These are phyloP conservation scores for Metarhizium guizhouense DNA, from an alignment of 2,329 filamentous ascomycete genomes.

Conservation along the genomic window DNA sequence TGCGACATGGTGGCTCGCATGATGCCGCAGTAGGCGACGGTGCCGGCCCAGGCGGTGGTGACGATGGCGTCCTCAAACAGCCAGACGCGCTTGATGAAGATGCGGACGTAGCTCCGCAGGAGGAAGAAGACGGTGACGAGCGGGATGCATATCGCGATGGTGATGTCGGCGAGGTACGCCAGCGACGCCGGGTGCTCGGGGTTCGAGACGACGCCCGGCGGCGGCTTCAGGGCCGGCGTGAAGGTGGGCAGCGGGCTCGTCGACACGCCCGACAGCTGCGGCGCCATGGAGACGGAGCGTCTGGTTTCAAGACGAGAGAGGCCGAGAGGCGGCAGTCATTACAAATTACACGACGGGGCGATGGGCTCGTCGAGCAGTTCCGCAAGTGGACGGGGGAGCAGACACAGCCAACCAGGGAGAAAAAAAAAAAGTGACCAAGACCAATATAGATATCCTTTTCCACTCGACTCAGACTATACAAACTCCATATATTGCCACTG, in stretches of 20 bases:
- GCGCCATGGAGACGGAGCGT: background rate
- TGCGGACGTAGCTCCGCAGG: conserved; percentile 2
- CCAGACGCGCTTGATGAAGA: conserved; percentile 6
- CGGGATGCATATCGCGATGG: conserved; percentile 5
- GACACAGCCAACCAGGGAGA: background rate
- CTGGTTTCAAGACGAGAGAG: background rate
- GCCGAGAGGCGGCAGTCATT: background rate
- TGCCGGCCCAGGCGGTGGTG: conserved; percentile 4
- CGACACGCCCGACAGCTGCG: background rate
- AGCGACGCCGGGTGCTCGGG: conserved; percentile 4
- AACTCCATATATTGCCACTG: background rate
- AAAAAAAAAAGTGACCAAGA: background rate
- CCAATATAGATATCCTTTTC: background rate
- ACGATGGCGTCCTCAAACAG: conserved; percentile 5
- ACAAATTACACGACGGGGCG: too few relatives aligned
- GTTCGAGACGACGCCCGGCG: conserved; percentile 3
- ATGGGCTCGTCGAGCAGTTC: background rate
- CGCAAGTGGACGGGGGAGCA: background rate
- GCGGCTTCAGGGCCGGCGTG: conserved; percentile 2
- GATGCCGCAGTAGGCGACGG: conserved; percentile 7
- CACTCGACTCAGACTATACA: background rate
- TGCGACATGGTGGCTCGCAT: conserved; percentile 7
- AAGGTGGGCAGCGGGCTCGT: background rate
- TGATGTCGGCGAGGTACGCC: conserved; percentile 2
- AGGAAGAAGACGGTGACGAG: conserved; percentile 7